phyloP scores from a whole-genome alignment of 148 eudicot species.

The Chenopodium formosanum region DNA sequence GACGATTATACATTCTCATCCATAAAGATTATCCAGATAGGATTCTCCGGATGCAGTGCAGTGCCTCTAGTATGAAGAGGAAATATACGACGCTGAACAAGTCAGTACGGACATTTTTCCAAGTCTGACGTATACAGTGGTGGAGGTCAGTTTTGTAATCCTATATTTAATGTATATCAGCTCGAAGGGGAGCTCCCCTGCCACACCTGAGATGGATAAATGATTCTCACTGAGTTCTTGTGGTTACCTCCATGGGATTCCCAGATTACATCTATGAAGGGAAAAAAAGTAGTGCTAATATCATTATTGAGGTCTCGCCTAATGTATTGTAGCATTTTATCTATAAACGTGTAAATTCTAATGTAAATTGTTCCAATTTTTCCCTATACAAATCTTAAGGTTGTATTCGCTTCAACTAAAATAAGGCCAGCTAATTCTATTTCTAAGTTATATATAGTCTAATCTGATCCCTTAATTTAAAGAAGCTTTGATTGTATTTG shows the following conservation, averaged over 20 bases:
- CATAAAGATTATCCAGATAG: not conserved
- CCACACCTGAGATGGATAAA: not conserved
- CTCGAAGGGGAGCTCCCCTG: not conserved
- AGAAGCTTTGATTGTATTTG: too few species aligned
- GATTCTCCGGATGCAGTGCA: not conserved
- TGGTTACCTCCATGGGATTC: not conserved
- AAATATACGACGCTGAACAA: not conserved
- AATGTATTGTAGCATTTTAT: not conserved
- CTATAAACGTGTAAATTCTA: not conserved
- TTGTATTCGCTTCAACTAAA: too few species aligned
- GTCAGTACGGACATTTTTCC: not conserved
- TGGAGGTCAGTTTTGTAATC: slow-evolving; percentile 26
- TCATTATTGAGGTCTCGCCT: not conserved
- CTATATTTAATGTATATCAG: slow-evolving; percentile 27
- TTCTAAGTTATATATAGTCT: too few species aligned
- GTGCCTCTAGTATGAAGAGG: not conserved
- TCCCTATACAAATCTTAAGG: not conserved
- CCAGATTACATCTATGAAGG: not conserved
- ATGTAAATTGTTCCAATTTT: not conserved
- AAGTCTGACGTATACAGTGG: not conserved
- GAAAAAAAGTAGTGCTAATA: not conserved
- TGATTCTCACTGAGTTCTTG: not conserved
- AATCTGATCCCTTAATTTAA: too few species aligned
- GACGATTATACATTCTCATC: not conserved
- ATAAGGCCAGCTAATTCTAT: too few species aligned